Evolutionary conservation across 2,329 filamentous ascomycete genomes (phyloP).

Genomic region (Arachnomyces sp.): DNA sequence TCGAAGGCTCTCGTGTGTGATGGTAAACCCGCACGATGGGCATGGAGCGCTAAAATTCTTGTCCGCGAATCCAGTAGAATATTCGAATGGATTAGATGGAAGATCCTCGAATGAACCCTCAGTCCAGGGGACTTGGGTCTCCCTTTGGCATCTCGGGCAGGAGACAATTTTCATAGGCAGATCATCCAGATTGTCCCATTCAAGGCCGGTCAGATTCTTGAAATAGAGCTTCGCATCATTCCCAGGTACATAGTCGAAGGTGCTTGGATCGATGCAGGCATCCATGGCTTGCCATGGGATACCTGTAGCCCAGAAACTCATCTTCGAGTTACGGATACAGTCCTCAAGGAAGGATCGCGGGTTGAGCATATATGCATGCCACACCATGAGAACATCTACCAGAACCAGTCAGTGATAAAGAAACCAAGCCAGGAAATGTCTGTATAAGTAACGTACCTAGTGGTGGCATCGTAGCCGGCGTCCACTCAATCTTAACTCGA

Average conservation of each 20-base stretch:
- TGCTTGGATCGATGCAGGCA: slow-evolving; percentile 47
- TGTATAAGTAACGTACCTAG: slow-evolving; percentile 41
- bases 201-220: slow-evolving; percentile 37
- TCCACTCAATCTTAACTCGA: slow-evolving; percentile 28
- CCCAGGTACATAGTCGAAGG: slow-evolving; percentile 49
- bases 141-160: slow-evolving; percentile 48
- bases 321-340: slow-evolving; percentile 51
- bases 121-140: slow-evolving; percentile 52
- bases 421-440: neutral
- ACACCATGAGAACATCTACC: slow-evolving; percentile 67
- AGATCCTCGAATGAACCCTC: slow-evolving; percentile 19
- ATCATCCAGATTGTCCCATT: slow-evolving; percentile 55
- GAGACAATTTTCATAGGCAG: slow-evolving; percentile 38
- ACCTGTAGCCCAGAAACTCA: slow-evolving; percentile 51
- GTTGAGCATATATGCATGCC: slow-evolving; percentile 72
- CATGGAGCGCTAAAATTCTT: slow-evolving; percentile 46
- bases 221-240: slow-evolving; percentile 41
- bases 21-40: slow-evolving; percentile 38
- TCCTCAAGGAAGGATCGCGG: slow-evolving; percentile 68
- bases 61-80: slow-evolving; percentile 27
- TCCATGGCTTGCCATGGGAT: slow-evolving; percentile 60
- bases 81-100: slow-evolving; percentile 14
- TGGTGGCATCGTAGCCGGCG: slow-evolving; percentile 44
- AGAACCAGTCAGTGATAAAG: slow-evolving; percentile 10
- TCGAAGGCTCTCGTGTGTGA: slow-evolving; percentile 53